Evolutionary conservation across 306 rosid genomes (phyloP).

Genomic region (Cucumis melo): DNA sequence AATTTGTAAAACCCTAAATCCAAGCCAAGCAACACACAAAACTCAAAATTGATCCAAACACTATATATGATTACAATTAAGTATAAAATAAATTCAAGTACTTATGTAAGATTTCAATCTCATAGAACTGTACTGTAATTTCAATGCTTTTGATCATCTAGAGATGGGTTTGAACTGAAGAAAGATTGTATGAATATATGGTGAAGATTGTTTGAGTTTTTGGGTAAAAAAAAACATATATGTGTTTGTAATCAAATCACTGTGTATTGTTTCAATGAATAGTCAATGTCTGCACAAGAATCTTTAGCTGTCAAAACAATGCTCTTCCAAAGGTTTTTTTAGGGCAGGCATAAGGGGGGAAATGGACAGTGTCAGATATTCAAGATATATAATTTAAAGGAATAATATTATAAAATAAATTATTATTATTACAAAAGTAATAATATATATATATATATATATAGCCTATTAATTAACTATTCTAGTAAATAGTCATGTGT

Average conservation of each 20-base stretch:
- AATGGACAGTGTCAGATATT: slow-evolving; percentile 6
- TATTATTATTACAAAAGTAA: neutral
- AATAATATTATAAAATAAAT: neutral
- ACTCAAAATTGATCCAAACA: neutral
- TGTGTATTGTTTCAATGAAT: slow-evolving; percentile 2
- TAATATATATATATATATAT: no score
- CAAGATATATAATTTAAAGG: neutral
- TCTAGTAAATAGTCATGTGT: neutral
- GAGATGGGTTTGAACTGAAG: neutral
- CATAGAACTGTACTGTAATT: neutral
- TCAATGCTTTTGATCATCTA: neutral
- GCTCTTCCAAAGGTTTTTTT: slow-evolving; percentile 6
- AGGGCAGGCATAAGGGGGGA: slow-evolving; percentile 2
- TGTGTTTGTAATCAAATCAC: neutral
- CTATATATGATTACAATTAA: neutral
- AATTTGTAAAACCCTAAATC: neutral
- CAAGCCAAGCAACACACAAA: neutral
- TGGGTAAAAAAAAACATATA: neutral
- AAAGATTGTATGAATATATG: neutral
- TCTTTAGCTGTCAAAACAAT: slow-evolving; percentile 7
- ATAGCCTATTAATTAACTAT: neutral
- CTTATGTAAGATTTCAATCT: neutral
- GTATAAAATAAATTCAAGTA: neutral
- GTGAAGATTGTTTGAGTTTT: neutral
- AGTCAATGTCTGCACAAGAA: slow-evolving; percentile 7